Conservation (phyloP, 768 basidiomycete genomes). For the Rhizopogon sp. region DNA sequence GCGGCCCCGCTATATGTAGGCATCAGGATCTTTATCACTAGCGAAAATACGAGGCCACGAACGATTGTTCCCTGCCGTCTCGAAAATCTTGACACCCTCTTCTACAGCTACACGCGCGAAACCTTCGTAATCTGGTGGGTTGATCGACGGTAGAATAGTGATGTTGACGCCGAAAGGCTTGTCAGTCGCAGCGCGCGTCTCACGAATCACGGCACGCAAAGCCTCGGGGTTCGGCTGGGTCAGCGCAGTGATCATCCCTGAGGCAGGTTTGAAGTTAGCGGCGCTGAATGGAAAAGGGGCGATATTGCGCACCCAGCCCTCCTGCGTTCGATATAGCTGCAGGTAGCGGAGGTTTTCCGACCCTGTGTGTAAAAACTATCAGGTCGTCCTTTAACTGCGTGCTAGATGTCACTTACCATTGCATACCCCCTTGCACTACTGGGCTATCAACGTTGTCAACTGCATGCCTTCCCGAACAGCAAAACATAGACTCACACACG, state of each 20-base stretch:
- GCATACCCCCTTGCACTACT: slow-evolving; percentile 86
- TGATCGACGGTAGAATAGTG: slow-evolving; percentile 84
- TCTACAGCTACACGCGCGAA: slow-evolving; percentile 79
- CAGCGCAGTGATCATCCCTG: slow-evolving; percentile 81
- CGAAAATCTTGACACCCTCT: slow-evolving; percentile 85
- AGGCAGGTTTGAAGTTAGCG: background rate
- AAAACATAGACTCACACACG: slow-evolving; percentile 45
- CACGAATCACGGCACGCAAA: slow-evolving; percentile 71
- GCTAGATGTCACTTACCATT: slow-evolving; percentile 50
- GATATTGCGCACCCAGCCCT: slow-evolving; percentile 50
- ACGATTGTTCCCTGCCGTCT: slow-evolving; percentile 93
- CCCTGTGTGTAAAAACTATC: slow-evolving; percentile 40
- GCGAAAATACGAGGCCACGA: slow-evolving; percentile 19
- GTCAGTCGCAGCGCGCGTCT: slow-evolving; percentile 63
- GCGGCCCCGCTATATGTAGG: slow-evolving; percentile 51
- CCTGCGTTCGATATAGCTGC: slow-evolving; percentile 82
- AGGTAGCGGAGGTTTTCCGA: slow-evolving; percentile 69
- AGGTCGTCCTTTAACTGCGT: background rate
- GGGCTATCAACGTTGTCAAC: slow-evolving; percentile 41
- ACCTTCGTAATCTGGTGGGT: slow-evolving; percentile 85
- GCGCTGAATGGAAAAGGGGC: background rate
- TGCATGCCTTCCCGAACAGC: background rate
- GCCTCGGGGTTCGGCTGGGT: slow-evolving; percentile 85
- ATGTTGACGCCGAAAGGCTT: slow-evolving; percentile 86
- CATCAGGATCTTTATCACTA: background rate